phyloP scores from a whole-genome alignment of 1,284 basidiomycete species.

The Grifola frondosa region DNA sequence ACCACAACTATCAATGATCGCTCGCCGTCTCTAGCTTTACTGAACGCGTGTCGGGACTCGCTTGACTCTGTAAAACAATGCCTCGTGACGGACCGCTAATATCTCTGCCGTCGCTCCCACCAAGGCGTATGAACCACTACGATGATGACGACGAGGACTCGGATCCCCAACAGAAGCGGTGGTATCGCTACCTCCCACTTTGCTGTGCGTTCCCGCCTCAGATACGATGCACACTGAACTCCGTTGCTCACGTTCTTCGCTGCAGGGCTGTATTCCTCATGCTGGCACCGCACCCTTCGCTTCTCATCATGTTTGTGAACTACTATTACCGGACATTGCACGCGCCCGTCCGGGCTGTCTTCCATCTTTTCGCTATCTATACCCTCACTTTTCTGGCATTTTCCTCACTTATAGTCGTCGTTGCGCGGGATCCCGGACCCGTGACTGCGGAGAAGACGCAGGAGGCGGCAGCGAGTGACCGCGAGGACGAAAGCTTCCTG shows the following conservation, averaged over 20 bases:
- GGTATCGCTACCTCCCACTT: slow-evolving; percentile 61
- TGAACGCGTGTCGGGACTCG: too few species aligned
- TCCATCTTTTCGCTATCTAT: slow-evolving; percentile 59
- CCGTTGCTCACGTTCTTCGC: slow-evolving; percentile 3
- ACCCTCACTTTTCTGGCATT: slow-evolving; percentile 64
- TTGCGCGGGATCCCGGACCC: slow-evolving; percentile 72
- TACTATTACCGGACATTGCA: slow-evolving; percentile 60
- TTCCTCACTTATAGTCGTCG: slow-evolving; percentile 69
- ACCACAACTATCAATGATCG: too few species aligned
- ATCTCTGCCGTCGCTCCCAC: slow-evolving; percentile 16
- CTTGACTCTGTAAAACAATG: too few species aligned
- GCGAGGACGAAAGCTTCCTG: slow-evolving; percentile 52
- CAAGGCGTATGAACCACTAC: slow-evolving; percentile 18
- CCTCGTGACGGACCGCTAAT: too few species aligned
- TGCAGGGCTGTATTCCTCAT: slow-evolving; percentile 58
- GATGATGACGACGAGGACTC: slow-evolving; percentile 38
- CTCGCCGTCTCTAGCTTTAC: too few species aligned
- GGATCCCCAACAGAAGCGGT: slow-evolving; percentile 47
- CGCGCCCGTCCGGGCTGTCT: slow-evolving; percentile 43
- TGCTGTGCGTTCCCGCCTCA: slow-evolving; percentile 38
- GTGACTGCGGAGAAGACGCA: slow-evolving; percentile 36
- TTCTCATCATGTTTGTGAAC: slow-evolving; percentile 62
- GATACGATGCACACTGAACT: neutral
- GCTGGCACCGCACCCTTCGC: slow-evolving; percentile 70
- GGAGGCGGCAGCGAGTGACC: slow-evolving; percentile 33